Base-by-base conservation (phyloP, 1,284 basidiomycete species). In the Ustanciosporium gigantosporum region DNA sequence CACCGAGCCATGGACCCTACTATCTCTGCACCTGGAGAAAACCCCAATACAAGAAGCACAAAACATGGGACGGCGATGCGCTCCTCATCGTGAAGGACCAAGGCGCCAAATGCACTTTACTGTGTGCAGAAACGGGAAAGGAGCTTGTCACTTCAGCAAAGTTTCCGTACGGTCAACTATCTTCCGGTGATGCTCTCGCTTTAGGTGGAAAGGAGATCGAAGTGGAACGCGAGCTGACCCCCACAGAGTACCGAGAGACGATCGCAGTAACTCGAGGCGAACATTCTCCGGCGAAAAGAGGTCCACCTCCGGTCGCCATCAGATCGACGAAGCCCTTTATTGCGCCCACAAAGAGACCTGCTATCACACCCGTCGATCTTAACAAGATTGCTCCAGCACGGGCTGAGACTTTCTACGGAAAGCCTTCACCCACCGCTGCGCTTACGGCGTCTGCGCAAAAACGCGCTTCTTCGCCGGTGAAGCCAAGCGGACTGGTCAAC, bases 21-120 rank as follows among this genome's bases (percentile, higher is more conserved):
- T 77, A 65, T 36, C 46, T 73, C 17, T 76, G 74, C 50, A 60
- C 62, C 11, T 77, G 70, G 69, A 83, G 90, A 20, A 88, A 87
- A 68, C 86, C 85, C 22, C 87, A 89, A 70, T 81, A 81, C 19
- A 87, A 84, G 77, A 93, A 91, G 79, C 85, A 91, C 74, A 90
- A 90, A 77, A 90, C 87, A 1, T 93, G 90, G 90, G 90, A 92
- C 66, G 88, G 72, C 6, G 79, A 79, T 47, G 78, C 70, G 0
- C 51, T 80, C 8, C 68, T 78, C 22, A 53, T 72, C 25, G 50
- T 73, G 25, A 58, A 73, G 24, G 41, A 47, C 14, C 49, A 34
- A 6, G 66, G 66, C 11, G 48, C 52, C 13, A 53, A 58, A 3
- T 68, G 68, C 44, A 57, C 43, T 14, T 56, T 75, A 25, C 48